Conservation (phyloP, 805 yeast genomes). For the Zygosaccharomyces rouxii region DNA sequence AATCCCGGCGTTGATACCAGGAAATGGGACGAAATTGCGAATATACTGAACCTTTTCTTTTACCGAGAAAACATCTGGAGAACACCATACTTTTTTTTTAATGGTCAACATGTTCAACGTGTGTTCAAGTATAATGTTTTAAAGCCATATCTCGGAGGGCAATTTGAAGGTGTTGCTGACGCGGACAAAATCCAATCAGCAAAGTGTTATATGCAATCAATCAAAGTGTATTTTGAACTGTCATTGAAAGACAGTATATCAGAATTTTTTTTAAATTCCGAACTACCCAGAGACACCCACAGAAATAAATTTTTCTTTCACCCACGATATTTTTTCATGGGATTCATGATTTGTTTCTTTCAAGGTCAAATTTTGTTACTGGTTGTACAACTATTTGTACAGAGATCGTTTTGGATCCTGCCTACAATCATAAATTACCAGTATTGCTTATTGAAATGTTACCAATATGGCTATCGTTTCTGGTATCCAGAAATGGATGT, state of each 20-base stretch:
- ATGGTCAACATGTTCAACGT: conserved; percentile 7
- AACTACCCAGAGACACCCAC: not conserved
- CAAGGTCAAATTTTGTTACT: not conserved
- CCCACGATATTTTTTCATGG: not conserved
- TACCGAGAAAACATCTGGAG: conserved; percentile 2
- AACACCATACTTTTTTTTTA: conserved; percentile 12
- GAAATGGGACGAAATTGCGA: conserved; percentile 10
- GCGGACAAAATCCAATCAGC: not conserved
- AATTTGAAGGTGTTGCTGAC: not conserved
- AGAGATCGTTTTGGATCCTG: not conserved
- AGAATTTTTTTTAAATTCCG: not conserved
- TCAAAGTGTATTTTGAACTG: not conserved
- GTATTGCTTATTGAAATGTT: too few relatives aligned
- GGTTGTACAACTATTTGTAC: too few relatives aligned
- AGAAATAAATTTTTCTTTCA: too few relatives aligned
- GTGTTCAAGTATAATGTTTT: conserved; percentile 3
- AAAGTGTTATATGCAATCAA: not conserved
- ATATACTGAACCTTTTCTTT: conserved; percentile 3
- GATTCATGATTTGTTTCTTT: not conserved
- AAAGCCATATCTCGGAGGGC: not conserved
- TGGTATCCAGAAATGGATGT: not conserved
- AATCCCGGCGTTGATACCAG: conserved; percentile 5
- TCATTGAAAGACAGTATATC: not conserved
- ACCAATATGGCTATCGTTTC: too few relatives aligned
- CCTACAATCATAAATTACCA: too few relatives aligned